These are phyloP conservation scores for Thymus mandschuricus DNA, from an alignment of 257 asterid species.

Conservation along the genomic window DNA sequence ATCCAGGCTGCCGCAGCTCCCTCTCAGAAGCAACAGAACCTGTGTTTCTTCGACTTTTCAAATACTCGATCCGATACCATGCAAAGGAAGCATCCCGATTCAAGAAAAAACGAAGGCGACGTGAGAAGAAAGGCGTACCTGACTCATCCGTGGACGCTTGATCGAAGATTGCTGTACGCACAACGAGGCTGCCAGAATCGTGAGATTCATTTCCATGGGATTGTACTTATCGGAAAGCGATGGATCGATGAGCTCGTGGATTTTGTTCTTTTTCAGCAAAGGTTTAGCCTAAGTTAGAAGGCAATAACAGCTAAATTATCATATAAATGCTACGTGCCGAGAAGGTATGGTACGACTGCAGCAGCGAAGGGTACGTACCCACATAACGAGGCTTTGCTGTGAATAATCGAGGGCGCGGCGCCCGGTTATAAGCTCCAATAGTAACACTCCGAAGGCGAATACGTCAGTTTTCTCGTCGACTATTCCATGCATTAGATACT, in stretches of 20 bases:
- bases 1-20: conserved; percentile 83
- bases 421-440: conserved; percentile 88
- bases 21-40: conserved; percentile 81
- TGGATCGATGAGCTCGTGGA: conserved; percentile 77
- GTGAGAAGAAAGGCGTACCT: conserved; percentile 45
- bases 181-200: conserved; percentile 75
- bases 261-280: conserved; percentile 78
- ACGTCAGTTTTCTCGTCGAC: conserved; percentile 91
- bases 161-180: conserved; percentile 84
- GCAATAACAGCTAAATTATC: background rate
- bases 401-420: conserved; percentile 93
- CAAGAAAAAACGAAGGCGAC: background rate
- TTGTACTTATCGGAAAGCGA: conserved; percentile 61
- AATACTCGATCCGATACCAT: background rate
- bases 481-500: conserved; percentile 95
- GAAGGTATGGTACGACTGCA: background rate
- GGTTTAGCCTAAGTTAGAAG: conserved; percentile 71
- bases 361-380: conserved; percentile 51
- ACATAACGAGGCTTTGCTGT: conserved; percentile 92
- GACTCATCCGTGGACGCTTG: conserved; percentile 82
- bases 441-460: conserved; percentile 83
- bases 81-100: background rate
- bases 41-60: conserved; percentile 28
- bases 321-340: conserved; percentile 3
- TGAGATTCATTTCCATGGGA: conserved; percentile 71